These are phyloP conservation scores for Vicia sativa DNA, from an alignment of 306 rosid species.

Conservation along the genomic window DNA sequence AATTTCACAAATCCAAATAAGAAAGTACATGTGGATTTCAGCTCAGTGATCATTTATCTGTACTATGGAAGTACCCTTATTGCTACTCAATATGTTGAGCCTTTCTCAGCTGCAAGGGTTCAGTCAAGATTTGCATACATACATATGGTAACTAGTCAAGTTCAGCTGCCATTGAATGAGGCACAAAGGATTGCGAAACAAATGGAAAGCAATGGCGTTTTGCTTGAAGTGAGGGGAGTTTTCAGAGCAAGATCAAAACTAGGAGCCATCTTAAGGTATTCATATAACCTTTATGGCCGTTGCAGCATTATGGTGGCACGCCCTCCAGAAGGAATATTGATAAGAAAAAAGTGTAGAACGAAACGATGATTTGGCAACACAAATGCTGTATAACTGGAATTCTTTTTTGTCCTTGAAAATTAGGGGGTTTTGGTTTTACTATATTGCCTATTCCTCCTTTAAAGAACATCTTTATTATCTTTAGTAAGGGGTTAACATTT, in stretches of 20 bases:
- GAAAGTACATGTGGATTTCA: conserved; percentile 79
- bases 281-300: conserved; percentile 61
- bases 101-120: conserved; percentile 66
- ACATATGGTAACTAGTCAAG: conserved; percentile 77
- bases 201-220: conserved; percentile 59
- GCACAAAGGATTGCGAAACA: conserved; percentile 62
- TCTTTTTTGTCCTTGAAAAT: conserved; percentile 38
- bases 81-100: conserved; percentile 64
- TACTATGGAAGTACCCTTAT: conserved; percentile 72
- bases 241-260: conserved; percentile 72
- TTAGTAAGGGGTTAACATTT: conserved; percentile 5
- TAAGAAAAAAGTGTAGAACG: conserved; percentile 63
- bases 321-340: conserved; percentile 74
- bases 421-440: conserved; percentile 38
- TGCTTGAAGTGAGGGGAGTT: conserved; percentile 56
- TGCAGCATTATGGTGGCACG: conserved; percentile 63
- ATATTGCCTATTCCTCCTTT: conserved; percentile 32
- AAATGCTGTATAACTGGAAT: not conserved
- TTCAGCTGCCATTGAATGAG: conserved; percentile 61
- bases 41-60: conserved; percentile 56
- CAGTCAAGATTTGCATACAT: conserved; percentile 56
- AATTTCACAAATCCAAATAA: conserved; percentile 93
- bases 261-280: conserved; percentile 69
- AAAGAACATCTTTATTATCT: conserved; percentile 34
- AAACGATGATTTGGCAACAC: conserved; percentile 46